phyloP scores from a whole-genome alignment of 106 monocot species.

The Allium fistulosum region DNA sequence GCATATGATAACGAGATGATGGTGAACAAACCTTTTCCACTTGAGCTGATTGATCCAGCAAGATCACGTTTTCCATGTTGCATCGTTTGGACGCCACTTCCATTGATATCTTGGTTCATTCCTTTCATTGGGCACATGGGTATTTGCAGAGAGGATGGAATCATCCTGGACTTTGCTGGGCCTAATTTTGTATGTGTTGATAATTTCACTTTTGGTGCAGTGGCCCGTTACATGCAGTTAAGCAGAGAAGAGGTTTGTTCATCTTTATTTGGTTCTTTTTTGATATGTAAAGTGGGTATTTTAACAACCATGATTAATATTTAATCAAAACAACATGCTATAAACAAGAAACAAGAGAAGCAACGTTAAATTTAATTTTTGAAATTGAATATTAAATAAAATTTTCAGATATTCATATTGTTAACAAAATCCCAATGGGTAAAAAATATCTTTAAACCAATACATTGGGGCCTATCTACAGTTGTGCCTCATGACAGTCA shows the following conservation, averaged over 20 bases:
- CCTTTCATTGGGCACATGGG: slow-evolving; percentile 94
- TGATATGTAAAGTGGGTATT: no score
- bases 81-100: slow-evolving; percentile 90
- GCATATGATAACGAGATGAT: slow-evolving; percentile 11
- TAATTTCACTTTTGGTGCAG: slow-evolving; percentile 80
- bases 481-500: no score
- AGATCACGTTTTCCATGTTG: slow-evolving; percentile 86
- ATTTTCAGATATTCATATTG: no score
- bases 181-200: slow-evolving; percentile 91
- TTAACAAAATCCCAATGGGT: no score
- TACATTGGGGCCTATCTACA: no score
- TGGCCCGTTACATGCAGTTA: slow-evolving; percentile 71
- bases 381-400: no score
- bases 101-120: slow-evolving; percentile 83
- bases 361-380: no score
- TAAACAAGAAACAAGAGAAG: no score
- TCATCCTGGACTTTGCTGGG: slow-evolving; percentile 90
- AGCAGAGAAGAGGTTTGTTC: slow-evolving; percentile 48
- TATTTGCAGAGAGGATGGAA: slow-evolving; percentile 94
- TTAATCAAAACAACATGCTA: no score
- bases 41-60: slow-evolving; percentile 61
- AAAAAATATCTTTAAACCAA: no score
- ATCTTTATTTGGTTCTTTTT: background rate
- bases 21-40: slow-evolving; percentile 5
- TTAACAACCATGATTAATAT: no score